These are phyloP conservation scores for Lumnitzera racemosa DNA, from an alignment of 345 rosid genomes.

Conservation along the genomic window DNA sequence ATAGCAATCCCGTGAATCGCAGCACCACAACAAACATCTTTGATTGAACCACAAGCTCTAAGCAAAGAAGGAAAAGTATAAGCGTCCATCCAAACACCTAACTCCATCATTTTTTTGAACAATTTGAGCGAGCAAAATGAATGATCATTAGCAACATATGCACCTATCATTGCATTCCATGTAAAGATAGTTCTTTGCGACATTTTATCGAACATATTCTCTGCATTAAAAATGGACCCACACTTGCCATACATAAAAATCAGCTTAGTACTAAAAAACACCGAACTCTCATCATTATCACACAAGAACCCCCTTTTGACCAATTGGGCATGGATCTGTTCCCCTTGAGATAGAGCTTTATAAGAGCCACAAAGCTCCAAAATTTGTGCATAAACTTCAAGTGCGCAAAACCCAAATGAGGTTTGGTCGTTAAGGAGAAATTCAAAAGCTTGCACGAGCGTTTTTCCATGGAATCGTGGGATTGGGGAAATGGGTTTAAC, in stretches of 20 bases:
- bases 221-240: slow-evolving; percentile 41
- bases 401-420: not conserved
- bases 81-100: slow-evolving; percentile 44
- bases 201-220: slow-evolving; percentile 62
- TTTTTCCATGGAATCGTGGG: not conserved
- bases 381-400: slow-evolving; percentile 8
- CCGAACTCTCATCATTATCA: slow-evolving; percentile 6
- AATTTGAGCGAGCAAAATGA: slow-evolving; percentile 41
- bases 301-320: slow-evolving; percentile 22
- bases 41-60: slow-evolving; percentile 52
- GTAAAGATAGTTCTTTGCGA: slow-evolving; percentile 44
- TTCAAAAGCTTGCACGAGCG: slow-evolving; percentile 5
- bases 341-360: slow-evolving; percentile 11
- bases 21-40: slow-evolving; percentile 35
- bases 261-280: slow-evolving; percentile 55
- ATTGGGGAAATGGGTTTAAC: not conserved
- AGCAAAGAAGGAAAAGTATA: slow-evolving; percentile 48
- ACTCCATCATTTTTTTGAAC: slow-evolving; percentile 39
- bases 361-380: slow-evolving; percentile 10
- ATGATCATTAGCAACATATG: slow-evolving; percentile 46
- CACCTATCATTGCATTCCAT: slow-evolving; percentile 79
- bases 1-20: slow-evolving; percentile 53
- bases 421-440: slow-evolving; percentile 1
- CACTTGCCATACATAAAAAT: slow-evolving; percentile 67
- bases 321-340: slow-evolving; percentile 35